Evolutionary conservation across 495 filamentous ascomycete genomes (phyloP), one percentile per base, ranked within the genome.

Genomic region (Talaromyces wortmannii): DNA sequence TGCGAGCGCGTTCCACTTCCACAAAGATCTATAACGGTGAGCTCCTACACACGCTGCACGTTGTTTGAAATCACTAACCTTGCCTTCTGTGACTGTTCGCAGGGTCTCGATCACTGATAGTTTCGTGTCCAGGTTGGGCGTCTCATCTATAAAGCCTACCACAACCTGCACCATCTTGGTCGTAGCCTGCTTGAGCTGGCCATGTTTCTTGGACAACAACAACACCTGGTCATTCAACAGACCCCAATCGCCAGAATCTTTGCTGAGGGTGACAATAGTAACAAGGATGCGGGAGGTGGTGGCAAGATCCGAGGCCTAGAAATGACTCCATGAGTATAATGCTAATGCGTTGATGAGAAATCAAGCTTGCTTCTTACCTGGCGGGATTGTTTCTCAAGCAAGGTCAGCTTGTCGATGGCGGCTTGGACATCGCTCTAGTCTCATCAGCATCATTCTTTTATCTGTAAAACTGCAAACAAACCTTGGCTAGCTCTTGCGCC

Each of bases 111-210:
- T 97, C 43, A 95, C 83, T 13, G 89, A 86, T 46, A 98, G 77
- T 76, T 97, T 97, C 32, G 83, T 89, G 55, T 96, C 92, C 56
- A 87, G 57, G 55, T 78, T 87, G 40, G 92, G 90, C 65, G 83
- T 80, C 48, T 88, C 81, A 64, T 95, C 89, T 67, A 98, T 73
- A 68, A 96, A 97, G 46, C 73, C 78, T 90, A 98, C 95, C 52
- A 95, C 90, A 51, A 84, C 85, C 78, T 97, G 94, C 45, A 98
- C 94, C 94, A 98, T 98, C 79, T 91, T 92, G 59, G 94, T 97
- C 58, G 89, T 91, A 62, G 94, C 94, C 76, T 97, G 95, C 71
- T 97, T 97, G 72, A 98, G 92, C 76, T 98, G 94, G 62, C 91
- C 89, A 89, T 98, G 94, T 78, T 98, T 98, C 85, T 97, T 97